Evolutionary conservation across 805 yeast genomes (phyloP), one percentile per base, ranked within the genome.

Genomic region (Kodamaea nitidulidarum): DNA sequence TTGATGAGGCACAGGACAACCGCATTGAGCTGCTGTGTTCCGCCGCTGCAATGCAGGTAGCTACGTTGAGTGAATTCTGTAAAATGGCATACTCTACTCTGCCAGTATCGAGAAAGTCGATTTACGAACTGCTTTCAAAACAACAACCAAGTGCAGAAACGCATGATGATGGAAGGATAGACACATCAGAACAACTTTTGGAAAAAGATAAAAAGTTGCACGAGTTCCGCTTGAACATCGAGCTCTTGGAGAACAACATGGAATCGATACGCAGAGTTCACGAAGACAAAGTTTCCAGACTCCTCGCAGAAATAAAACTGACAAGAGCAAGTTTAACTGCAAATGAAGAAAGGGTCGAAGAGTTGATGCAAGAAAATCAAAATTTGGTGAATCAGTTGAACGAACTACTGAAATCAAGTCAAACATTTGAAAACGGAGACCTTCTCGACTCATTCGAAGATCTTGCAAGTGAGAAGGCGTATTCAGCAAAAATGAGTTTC

Each of bases 141-240:
- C 10, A 14, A n/a, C 10, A 15, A 4, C 6, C 10, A n/a, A 12
- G 16, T 16, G 34, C 4, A 7, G 12, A 7, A 31, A 7, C 21
- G 4, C 15, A 18, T 24, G 5, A 18, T 6, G 10, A 31, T n/a
- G 8, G 15, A 37, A n/a, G 15, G 4, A 4, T 24, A 31, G 10
- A 28, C 24, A 3, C 24, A 10, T 18, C 32, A 3, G 10, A 27
- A 7, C 40, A 38, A 31, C 26, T 51, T 7, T 17, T 41, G 11
- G 54, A 55, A 15, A 60, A 56, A 25, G 65, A 63, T 16, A 49
- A 43, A 16, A 36, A 45, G 10, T 52, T 75, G 11, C 69, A 68
- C 26, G 79, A 77, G 34, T 55, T 73, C 10, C 55, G 60, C 9
- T 53, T 76, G 39, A 76, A 73, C 44, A 60, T 76, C 7, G 56